These are phyloP conservation scores for Euphrasia arctica DNA, from an alignment of 305 asterid genomes.

Conservation along the genomic window DNA sequence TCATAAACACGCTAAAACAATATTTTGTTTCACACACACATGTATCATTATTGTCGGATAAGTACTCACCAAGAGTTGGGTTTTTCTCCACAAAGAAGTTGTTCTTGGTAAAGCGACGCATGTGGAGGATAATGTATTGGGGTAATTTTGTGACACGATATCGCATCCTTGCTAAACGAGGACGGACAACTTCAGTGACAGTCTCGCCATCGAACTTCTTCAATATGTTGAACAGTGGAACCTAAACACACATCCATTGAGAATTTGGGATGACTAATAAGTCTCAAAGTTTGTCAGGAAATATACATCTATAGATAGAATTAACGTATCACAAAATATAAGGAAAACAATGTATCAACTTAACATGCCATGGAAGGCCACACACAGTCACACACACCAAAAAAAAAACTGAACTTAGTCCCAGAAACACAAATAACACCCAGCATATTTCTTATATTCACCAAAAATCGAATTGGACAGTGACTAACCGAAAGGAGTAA, in stretches of 20 bases:
- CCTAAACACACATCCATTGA: constrained; percentile 45
- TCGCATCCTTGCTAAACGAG: constrained; percentile 88
- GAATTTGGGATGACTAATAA: constrained; percentile 14
- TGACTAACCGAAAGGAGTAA: constrained; percentile 14
- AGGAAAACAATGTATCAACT: constrained; percentile 12
- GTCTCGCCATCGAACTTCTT: constrained; percentile 95
- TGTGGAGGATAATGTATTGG: constrained; percentile 71
- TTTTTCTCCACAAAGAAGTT: constrained; percentile 96
- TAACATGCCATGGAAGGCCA: constrained; percentile 11
- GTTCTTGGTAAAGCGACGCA: constrained; percentile 93
- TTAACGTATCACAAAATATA: constrained; percentile 3
- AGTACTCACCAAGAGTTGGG: constrained; percentile 85
- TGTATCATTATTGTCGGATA: background rate
- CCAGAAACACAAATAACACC: constrained; percentile 6
- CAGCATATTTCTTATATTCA: constrained; percentile 14
- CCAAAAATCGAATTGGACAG: background rate
- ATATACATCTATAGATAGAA: constrained; percentile 11
- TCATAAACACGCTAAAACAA: background rate
- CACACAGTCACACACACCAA: background rate
- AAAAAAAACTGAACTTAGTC: background rate
- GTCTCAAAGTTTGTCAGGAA: constrained; percentile 12
- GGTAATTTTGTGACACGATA: constrained; percentile 90
- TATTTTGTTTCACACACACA: constrained; percentile 1
- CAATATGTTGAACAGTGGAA: constrained; percentile 94
- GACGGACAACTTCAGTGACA: constrained; percentile 90